Conservation (phyloP, 768 basidiomycete species). For the Punctularia strigosozonata region DNA sequence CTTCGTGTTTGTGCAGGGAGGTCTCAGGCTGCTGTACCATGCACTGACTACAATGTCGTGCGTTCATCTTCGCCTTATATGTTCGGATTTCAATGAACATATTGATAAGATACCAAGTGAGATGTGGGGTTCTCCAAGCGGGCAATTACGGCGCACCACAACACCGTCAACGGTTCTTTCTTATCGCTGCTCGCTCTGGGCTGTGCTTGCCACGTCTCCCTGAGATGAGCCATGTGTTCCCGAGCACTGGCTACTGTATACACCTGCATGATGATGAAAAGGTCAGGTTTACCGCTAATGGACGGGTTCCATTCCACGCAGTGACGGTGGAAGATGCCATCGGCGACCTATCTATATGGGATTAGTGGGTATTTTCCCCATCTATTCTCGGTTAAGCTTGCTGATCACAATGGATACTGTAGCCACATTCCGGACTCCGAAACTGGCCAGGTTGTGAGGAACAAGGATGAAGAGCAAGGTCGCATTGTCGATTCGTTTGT, state of each 20-base stretch:
- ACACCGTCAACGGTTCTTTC: slow-evolving; percentile 34
- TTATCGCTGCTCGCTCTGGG: slow-evolving; percentile 28
- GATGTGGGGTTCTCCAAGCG: slow-evolving; percentile 31
- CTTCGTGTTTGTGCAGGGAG: too few relatives aligned
- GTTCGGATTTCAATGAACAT: not conserved
- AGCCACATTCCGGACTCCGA: too few relatives aligned
- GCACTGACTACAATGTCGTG: slow-evolving; percentile 60
- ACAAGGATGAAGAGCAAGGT: too few relatives aligned
- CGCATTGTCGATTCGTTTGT: too few relatives aligned
- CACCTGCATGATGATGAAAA: too few relatives aligned
- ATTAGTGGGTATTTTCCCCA: slow-evolving; percentile 64
- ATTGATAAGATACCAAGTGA: slow-evolving; percentile 37
- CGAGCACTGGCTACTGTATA: slow-evolving; percentile 23
- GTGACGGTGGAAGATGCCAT: slow-evolving; percentile 81
- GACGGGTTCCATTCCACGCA: slow-evolving; percentile 43
- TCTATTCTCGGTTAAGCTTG: too few relatives aligned
- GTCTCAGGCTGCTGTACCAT: slow-evolving; percentile 55
- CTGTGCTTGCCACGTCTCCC: slow-evolving; percentile 27
- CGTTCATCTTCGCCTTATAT: slow-evolving; percentile 1
- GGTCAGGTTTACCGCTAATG: slow-evolving; percentile 29
- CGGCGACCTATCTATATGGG: slow-evolving; percentile 56
- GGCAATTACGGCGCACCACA: slow-evolving; percentile 38
- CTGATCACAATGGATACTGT: too few relatives aligned
- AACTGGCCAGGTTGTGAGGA: too few relatives aligned
- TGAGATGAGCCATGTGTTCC: slow-evolving; percentile 30